phyloP scores from a whole-genome alignment of 176 grass and related monocot species.

The Avena insularis region DNA sequence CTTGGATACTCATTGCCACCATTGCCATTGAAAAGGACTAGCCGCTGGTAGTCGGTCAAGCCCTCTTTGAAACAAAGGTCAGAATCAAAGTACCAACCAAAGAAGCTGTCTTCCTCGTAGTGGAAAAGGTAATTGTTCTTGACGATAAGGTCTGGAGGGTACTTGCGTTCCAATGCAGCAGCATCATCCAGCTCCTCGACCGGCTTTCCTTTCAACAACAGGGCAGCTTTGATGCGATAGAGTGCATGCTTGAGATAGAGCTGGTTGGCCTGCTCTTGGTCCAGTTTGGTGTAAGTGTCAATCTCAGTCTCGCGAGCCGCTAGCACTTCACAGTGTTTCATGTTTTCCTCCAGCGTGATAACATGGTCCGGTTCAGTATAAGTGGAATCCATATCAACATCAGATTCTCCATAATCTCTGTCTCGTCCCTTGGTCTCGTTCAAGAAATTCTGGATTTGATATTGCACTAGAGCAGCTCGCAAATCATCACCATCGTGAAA shows the following conservation, averaged over 20 bases:
- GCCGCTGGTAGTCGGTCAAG: conserved; percentile 15
- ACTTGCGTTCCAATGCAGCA: not conserved
- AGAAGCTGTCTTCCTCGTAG: not conserved
- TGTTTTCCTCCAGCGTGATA: not conserved
- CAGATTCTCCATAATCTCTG: not conserved
- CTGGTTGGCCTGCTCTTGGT: not conserved
- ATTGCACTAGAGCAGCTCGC: not conserved
- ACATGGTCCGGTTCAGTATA: not conserved
- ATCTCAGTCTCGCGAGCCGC: not conserved
- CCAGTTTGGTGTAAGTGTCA: not conserved
- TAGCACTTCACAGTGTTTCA: no score
- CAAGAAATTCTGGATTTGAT: not conserved
- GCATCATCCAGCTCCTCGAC: not conserved
- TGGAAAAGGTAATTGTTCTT: not conserved
- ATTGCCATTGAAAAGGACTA: not conserved
- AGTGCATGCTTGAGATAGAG: not conserved
- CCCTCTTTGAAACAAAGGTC: no score
- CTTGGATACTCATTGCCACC: conserved; percentile 15
- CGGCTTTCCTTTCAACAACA: not conserved
- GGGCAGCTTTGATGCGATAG: not conserved
- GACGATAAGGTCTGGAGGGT: not conserved
- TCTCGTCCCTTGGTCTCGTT: not conserved
- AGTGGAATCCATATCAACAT: not conserved
- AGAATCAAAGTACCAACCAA: not conserved
- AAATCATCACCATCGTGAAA: not conserved